Evolutionary conservation across 202 grass and related monocot genomes (phyloP).

Genomic region (Setaria viridis): DNA sequence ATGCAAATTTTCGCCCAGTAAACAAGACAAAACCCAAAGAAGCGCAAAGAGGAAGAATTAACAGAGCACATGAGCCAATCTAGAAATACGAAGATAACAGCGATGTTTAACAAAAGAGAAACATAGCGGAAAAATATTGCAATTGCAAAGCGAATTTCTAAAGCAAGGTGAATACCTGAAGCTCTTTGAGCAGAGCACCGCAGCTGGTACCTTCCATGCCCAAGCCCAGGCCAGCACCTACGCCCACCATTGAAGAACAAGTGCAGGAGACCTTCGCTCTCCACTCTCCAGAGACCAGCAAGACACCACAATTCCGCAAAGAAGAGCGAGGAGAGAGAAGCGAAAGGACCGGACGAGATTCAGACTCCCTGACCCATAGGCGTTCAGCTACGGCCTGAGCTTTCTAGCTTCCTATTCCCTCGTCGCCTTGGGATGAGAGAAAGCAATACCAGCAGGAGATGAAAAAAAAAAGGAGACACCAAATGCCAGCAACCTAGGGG

Average conservation of each 20-base stretch:
- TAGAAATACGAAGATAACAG: background rate
- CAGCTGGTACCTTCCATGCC: constrained; percentile 66
- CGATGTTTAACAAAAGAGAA: background rate
- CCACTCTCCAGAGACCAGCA: constrained; percentile 11
- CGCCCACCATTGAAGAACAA: constrained; percentile 46
- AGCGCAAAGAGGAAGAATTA: background rate
- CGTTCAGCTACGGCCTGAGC: constrained; percentile 27
- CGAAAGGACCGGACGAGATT: constrained; percentile 28
- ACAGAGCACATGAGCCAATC: background rate
- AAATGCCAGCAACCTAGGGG: constrained; percentile 44
- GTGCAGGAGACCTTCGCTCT: constrained; percentile 32
- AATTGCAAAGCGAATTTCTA: background rate
- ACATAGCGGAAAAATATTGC: background rate
- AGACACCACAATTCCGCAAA: background rate
- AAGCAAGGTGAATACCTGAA: constrained; percentile 71
- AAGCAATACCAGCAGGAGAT: constrained; percentile 13
- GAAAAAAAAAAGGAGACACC: constrained; percentile 28
- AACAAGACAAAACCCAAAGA: constrained; percentile 1
- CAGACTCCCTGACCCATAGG: constrained; percentile 41
- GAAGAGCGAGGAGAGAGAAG: constrained; percentile 21
- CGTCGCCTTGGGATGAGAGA: constrained; percentile 46
- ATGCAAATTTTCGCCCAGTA: background rate
- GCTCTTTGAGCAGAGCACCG: constrained; percentile 83
- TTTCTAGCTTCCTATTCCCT: constrained; percentile 31
- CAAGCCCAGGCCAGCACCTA: constrained; percentile 44